Base-by-base conservation (phyloP, 2,329 filamentous ascomycete species). In the Cercospora canescens region DNA sequence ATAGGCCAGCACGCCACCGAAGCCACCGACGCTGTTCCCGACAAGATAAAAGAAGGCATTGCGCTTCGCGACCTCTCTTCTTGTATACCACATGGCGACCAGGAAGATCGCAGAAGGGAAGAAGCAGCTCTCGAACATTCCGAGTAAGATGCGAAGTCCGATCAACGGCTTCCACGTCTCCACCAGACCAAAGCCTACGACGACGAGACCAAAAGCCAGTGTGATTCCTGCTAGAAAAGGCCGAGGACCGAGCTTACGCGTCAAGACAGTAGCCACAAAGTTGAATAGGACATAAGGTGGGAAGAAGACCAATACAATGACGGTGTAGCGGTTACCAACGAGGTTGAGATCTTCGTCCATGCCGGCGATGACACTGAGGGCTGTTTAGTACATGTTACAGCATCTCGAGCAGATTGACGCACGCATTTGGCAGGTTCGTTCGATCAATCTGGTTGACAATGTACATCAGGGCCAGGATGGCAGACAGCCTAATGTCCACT, bases 261-360 rank as follows among this genome's bases (percentile, higher is more conserved):
- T 45, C 7, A 64, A 24, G 8, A 64, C 56, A 7, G 62, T 60
- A 16, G 62, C 62, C n/a, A 65, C 0, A 86, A 88, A 0, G 87
- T 89, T 86, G 83, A 88, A 88, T 16, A 87, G 76, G 1, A 89
- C 77, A 69, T 89, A 89, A 32, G 77, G 78, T 62, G 85, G 54
- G 71, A 63, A 63, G 54, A 63, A 63, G 34, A 63, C 61, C 39
- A 64, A 56, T n/a, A 59, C 62, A 21, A 59, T 64, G 54, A 64
- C 24, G 24, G 28, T 34, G 12, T 64, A 59, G 70, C 85, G 74
- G 64, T 77, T 77, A 6, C 82, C 82, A 4, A 73, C 76, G n/a
- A 84, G 77, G 1, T 75, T 64, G 26, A 84, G 75, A 63, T 84
- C 82, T 16, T 75, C 70, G 12, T 76, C 74, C 81, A 84, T 83